Evolutionary conservation across 2,329 filamentous ascomycete species (phyloP), one percentile per base, ranked within the genome.

Genomic region (Fusarium camptoceras): DNA sequence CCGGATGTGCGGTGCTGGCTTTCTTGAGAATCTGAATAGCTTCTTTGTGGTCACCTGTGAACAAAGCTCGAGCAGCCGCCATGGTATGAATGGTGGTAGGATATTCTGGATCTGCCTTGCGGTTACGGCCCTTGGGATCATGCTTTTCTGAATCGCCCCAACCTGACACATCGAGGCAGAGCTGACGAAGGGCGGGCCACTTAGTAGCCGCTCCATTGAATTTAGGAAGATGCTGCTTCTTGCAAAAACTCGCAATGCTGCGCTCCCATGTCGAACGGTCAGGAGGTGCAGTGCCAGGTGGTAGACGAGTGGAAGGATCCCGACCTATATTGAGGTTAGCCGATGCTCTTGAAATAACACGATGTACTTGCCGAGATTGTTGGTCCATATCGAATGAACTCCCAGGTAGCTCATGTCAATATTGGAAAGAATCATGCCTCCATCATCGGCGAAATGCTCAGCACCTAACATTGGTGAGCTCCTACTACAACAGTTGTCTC

Each of bases 391-490:
- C 4, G 87, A 87, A 56, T 88, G 83, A 9, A 94, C 89, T 3
- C 93, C 93, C 62, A 95, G 83, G 73, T 92, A 96, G 74, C 91
- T 91, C 22, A 95, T 81, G 73, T 96, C 92, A 6, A 94, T 81
- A 4, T 86, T 86, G 15, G 87, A 84, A 10, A 89, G 83, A 27
- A 91, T 82, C 91, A 96, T 92, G n/a, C 89, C 91, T 48, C 89
- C 87, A 67, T 90, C 86, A 37, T 85, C 83, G 4, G 90, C 88
- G 30, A 89, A 88, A 27, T 86, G 83, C 71, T 92, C 89, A 3
- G 89, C 89, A 64, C 87, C 89, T 88, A 42, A 34, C 47, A 49
- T 47, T 50, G 20, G 62, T 78, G 43, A 78, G 73, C 57, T 37
- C 34, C 41, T 20, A 28, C 22, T n/a, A 22, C 24, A 15, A 39